Evolutionary conservation across 2,329 filamentous ascomycete species (phyloP), one percentile per base, ranked within the genome.

Genomic region (Alternaria gaisen): DNA sequence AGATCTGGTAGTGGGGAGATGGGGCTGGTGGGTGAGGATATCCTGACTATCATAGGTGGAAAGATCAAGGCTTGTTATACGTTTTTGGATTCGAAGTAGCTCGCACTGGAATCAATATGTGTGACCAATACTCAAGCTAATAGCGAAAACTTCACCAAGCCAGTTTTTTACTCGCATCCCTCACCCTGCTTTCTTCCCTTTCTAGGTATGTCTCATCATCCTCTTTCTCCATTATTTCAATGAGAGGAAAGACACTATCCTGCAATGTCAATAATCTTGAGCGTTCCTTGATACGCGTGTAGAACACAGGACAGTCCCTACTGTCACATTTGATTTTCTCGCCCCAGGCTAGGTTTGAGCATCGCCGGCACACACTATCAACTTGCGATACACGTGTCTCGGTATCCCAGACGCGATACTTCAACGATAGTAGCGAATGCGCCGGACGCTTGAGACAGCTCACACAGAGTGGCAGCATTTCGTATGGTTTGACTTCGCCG

Each of bases 261-360:
- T 48, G 73, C 53, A 75, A n/a, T 1, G 58, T 66, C 8, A 41
- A 55, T 44, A 77, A 42, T 43, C 56, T 71, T 14, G 72, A 65
- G n/a, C 58, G 61, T 52, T 91, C 88, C 76, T 88, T 90, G 54
- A 87, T 85, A 14, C 92, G 81, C 32, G 89, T 89, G 79, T 97
- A 98, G 69, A 97, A 98, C 0, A 97, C 92, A 0, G 94, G 91
- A 74, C 95, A 99, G 79, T 97, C 94, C 76, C 91, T 88, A 77
- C 91, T 97, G 73, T 97, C 93, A 74, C 95, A 99, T 41, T 80
- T 84, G n/a, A 97, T 89, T 34, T 91, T 88, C 38, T 97, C 94
- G 2, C 87, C 82, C 65, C 88, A 90, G 4, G 90, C 84, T 18
- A 94, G 75, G 0, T 88, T 89, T 40, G 92, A 89, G 77, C 95